phyloP scores from a whole-genome alignment of 2,329 filamentous ascomycete genomes.

The Claviceps monticola region DNA sequence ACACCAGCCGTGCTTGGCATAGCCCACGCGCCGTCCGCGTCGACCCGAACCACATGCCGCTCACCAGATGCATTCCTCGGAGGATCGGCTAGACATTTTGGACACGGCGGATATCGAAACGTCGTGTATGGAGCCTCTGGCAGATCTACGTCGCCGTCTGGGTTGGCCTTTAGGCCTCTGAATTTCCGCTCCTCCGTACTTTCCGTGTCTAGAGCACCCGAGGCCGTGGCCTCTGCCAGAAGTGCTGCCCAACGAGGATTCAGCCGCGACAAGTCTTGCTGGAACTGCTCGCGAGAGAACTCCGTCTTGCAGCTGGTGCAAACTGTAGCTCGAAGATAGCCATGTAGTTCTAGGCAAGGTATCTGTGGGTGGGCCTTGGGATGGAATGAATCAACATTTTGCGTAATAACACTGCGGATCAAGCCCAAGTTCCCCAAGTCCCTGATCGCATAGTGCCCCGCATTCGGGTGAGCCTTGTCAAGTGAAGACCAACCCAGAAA shows the following conservation, averaged over 20 bases:
- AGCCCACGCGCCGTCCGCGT: constrained; percentile 69
- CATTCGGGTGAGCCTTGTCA: constrained; percentile 65
- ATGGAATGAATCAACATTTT: constrained; percentile 97
- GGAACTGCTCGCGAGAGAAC: constrained; percentile 59
- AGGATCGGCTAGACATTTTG: constrained; percentile 56
- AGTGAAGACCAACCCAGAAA: constrained; percentile 87
- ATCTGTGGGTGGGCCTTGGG: constrained; percentile 57
- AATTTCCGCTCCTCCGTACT: constrained; percentile 54
- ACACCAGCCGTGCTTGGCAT: constrained; percentile 56
- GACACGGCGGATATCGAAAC: constrained; percentile 85
- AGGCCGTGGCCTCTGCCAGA: constrained; percentile 54
- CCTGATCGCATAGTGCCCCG: constrained; percentile 62
- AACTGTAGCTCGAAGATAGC: constrained; percentile 68
- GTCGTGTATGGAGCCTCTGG: constrained; percentile 76
- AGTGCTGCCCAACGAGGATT: constrained; percentile 82
- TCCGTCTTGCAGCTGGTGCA: constrained; percentile 68
- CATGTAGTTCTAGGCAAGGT: constrained; percentile 75
- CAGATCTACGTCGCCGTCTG: constrained; percentile 87
- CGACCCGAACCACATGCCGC: constrained; percentile 49
- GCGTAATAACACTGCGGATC: constrained; percentile 68
- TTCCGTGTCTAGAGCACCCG: constrained; percentile 65
- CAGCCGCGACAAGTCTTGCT: constrained; percentile 57
- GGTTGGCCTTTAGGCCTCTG: constrained; percentile 69
- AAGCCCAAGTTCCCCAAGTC: constrained; percentile 59
- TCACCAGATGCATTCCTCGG: constrained; percentile 41